Base-by-base conservation (phyloP, 805 yeast genomes). In the Nakazawaea anatomiae region DNA sequence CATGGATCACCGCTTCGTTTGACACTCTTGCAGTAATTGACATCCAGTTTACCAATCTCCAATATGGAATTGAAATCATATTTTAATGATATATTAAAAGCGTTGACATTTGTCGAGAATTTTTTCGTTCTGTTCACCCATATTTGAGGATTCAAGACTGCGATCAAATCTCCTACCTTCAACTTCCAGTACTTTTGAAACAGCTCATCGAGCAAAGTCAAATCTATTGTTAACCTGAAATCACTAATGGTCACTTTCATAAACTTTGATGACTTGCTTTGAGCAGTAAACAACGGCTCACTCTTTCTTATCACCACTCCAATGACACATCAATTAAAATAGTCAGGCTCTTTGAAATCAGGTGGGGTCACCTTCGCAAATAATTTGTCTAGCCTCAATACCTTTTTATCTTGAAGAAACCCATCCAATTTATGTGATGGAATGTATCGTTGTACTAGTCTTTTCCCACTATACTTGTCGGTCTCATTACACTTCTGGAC, bases 291-390 rank as follows among this genome's bases (percentile, higher is more conserved):
- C 55, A 74, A 72, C 3, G 85, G 73, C 6, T 72, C 78, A 4
- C 82, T 69, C 59, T 89, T 89, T 25, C 63, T 60, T 4, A 80
- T 69, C 0, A 91, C 70, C 2, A 87, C 72, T 1, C 96, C 97
- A n/a, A 85, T 59, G 1, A 83, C 76, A n/a, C 84, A 83, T 86
- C 89, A 90, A 61, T 91, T 90, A 3, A 85, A 67, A 58, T 84
- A 83, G 35, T 68, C 67, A 0, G 96, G 96, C 44, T 86, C 86
- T 5, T 67, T 62, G 60, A 77, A 90, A 25, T 78, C 71, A 0
- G 96, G 94, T 2, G 94, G 85, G 31, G 63, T 56, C 1, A 90
- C 81, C 55, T 83, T 81, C 1, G 89, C 85, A 57, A 80, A 73
- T 2, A 86, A 63, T 56, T 82, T 80, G 8, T 77, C 76, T 2